Percentiles rank a stretch among this genome's conserved stretches.
Evolutionary conservation across 768 basidiomycete genomes (phyloP).

Genomic region (Stropharia rugosoannulata): DNA sequence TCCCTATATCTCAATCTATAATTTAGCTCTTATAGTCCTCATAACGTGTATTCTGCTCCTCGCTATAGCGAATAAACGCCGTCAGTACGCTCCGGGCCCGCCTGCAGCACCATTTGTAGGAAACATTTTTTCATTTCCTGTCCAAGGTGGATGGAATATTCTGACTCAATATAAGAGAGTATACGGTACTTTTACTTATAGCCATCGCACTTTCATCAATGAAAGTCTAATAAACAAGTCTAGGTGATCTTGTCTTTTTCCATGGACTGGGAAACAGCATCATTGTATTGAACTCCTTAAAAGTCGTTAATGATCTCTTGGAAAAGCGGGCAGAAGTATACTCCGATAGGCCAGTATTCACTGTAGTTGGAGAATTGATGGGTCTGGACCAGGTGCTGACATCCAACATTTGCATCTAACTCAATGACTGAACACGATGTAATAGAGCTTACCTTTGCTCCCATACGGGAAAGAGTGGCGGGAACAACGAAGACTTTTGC

Average conservation of each 20-base stretch:
- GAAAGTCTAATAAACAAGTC: background rate
- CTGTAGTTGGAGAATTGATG: slow-evolving; percentile 12
- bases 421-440: background rate
- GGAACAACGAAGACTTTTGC: slow-evolving; percentile 21
- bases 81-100: background rate
- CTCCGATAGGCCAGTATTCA: slow-evolving; percentile 10
- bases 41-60: background rate
- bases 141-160: background rate
- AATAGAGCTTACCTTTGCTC: slow-evolving; percentile 17
- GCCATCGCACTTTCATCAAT: background rate
- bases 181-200: background rate
- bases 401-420: too few species aligned
- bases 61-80: background rate
- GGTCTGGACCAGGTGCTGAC: background rate
- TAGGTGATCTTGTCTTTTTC: slow-evolving; percentile 7
- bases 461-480: slow-evolving; percentile 23
- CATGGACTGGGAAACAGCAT: slow-evolving; percentile 5
- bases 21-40: background rate
- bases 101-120: background rate
- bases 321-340: slow-evolving; percentile 11
- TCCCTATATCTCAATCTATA: too few species aligned
- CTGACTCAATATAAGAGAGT: background rate
- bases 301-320: slow-evolving; percentile 6
- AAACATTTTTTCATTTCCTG: background rate
- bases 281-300: slow-evolving; percentile 5